A percentile compares a stretch with the other conserved stretches of the same genome.
phyloP scores from a whole-genome alignment of 2,329 filamentous ascomycete species.

The Trichoderma sp. region DNA sequence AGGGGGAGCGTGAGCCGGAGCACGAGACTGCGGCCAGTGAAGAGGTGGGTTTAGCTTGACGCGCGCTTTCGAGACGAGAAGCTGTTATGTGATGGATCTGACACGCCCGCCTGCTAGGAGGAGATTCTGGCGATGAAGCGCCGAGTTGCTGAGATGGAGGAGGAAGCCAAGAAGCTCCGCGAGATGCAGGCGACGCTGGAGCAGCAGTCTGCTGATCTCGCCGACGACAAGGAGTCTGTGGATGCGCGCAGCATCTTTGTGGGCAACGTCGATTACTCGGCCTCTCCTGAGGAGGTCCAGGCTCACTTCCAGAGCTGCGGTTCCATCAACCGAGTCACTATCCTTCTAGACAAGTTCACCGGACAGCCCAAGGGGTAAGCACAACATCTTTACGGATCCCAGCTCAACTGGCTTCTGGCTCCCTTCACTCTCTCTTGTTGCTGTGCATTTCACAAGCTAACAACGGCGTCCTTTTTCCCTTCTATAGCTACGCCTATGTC shows the following conservation, averaged over 20 bases:
- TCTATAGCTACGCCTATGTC: slow-evolving; percentile 87
- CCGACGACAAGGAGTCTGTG: slow-evolving; percentile 93
- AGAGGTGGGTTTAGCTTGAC: slow-evolving; percentile 35
- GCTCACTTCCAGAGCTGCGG: slow-evolving; percentile 97
- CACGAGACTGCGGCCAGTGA: slow-evolving; percentile 33
- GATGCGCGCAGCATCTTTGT: slow-evolving; percentile 97
- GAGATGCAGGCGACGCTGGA: slow-evolving; percentile 87
- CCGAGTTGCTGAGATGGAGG: slow-evolving; percentile 85
- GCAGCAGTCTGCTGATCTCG: slow-evolving; percentile 75
- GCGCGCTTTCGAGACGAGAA: slow-evolving; percentile 5
- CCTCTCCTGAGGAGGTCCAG: slow-evolving; percentile 93
- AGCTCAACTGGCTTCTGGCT: background rate
- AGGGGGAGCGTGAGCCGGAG: slow-evolving; percentile 31
- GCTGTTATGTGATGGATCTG: slow-evolving; percentile 27
- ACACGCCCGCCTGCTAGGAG: slow-evolving; percentile 49
- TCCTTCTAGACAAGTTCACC: slow-evolving; percentile 95
- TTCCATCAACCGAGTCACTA: slow-evolving; percentile 96
- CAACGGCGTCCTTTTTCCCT: background rate
- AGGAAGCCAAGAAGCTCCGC: slow-evolving; percentile 79
- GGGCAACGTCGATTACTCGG: slow-evolving; percentile 96
- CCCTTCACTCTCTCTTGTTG: background rate
- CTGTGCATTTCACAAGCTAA: background rate
- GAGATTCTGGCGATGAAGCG: slow-evolving; percentile 87
- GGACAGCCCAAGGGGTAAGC: slow-evolving; percentile 97
- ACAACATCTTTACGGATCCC: background rate